Evolutionary conservation across 2,329 filamentous ascomycete species (phyloP).

Genomic region (Biscogniauxia marginata): DNA sequence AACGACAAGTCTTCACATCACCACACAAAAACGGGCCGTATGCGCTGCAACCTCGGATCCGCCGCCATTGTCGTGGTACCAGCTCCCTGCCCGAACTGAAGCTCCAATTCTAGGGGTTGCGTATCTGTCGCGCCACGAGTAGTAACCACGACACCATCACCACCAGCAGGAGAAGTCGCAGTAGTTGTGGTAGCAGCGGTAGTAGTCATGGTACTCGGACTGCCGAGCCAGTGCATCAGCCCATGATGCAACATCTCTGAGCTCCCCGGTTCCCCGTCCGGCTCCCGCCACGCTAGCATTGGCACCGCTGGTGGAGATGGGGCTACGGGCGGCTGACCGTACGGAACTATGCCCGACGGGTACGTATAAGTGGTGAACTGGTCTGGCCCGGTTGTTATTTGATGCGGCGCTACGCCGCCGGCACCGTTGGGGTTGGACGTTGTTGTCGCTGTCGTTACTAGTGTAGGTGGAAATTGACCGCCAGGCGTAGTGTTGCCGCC

Average conservation of each 20-base stretch:
- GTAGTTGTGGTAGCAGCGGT: no score
- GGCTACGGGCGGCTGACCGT: constrained; percentile 17
- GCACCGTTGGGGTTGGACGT: neutral
- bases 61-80: constrained; percentile 4
- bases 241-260: constrained; percentile 15
- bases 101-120: constrained; percentile 6
- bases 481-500: neutral
- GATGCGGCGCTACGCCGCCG: constrained; percentile 1
- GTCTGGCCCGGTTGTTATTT: constrained; percentile 4
- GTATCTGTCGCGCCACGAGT: neutral
- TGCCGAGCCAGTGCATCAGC: constrained; percentile 1
- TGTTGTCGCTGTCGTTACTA: neutral
- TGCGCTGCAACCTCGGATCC: constrained; percentile 15
- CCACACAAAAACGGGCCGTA: constrained; percentile 14
- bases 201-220: no score
- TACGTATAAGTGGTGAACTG: constrained; percentile 19
- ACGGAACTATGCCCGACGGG: constrained; percentile 27
- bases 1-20: no score
- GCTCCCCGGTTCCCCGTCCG: constrained; percentile 14
- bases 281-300: constrained; percentile 24
- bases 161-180: no score
- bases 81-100: constrained; percentile 10
- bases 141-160: no score
- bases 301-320: constrained; percentile 26
- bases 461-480: no score